phyloP scores from a whole-genome alignment of 495 filamentous ascomycete genomes.

The Lasiosphaeria miniovina region DNA sequence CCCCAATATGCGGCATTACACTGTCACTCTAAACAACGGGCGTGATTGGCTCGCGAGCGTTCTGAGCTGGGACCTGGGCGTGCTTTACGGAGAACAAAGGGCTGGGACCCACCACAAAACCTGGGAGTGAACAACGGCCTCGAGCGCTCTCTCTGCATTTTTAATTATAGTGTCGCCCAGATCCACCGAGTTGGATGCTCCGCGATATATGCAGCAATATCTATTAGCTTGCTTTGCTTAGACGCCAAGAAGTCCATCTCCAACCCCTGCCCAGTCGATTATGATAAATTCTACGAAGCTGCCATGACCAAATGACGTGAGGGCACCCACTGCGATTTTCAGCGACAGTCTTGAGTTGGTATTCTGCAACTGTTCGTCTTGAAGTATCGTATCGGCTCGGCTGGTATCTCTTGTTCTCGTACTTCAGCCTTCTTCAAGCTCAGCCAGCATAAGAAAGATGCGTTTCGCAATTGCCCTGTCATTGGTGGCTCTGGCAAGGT shows the following conservation, averaged over 20 bases:
- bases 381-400: too few species aligned
- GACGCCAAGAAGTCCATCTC: slow-evolving; percentile 5
- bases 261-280: not conserved
- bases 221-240: not conserved
- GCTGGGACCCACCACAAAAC: not conserved
- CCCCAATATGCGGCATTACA: slow-evolving; percentile 15
- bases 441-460: not conserved
- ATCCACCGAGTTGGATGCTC: slow-evolving; percentile 20
- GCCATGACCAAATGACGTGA: too few species aligned
- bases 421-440: too few species aligned
- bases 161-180: not conserved
- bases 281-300: not conserved
- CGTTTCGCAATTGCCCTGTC: not conserved
- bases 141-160: not conserved
- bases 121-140: not conserved
- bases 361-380: too few species aligned
- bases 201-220: slow-evolving; percentile 29
- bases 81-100: not conserved
- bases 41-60: slow-evolving; percentile 5
- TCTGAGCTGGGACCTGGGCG: slow-evolving; percentile 3
- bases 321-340: too few species aligned
- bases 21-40: not conserved
- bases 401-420: too few species aligned
- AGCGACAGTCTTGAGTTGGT: too few species aligned
- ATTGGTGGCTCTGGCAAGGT: not conserved